Base-by-base conservation (phyloP, 1,284 basidiomycete genomes). In the Pseudozyma hubeiensis region DNA sequence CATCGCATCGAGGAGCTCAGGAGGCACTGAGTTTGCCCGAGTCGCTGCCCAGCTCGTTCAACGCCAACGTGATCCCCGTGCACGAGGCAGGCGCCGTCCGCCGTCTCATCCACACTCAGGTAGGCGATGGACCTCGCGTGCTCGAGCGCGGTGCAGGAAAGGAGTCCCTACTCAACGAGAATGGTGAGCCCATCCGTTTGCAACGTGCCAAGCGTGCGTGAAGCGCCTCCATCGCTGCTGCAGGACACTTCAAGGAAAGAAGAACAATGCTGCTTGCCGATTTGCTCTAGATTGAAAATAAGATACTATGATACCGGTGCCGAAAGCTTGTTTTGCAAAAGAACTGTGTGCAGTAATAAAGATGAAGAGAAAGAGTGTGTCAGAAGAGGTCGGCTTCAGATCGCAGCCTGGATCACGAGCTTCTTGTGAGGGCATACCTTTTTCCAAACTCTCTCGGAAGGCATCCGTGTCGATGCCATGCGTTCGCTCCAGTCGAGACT, bases 61-160 rank as follows among this genome's bases (percentile, higher is more conserved):
- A 81, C 70, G 30, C 46, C 14, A 70, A 73, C 59, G 70, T 83
- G 35, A 80, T 84, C 43, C 81, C 79, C 14, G 79, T 82, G 49
- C 79, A 81, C 54, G 78, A 80, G 50, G 58, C 76, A 3, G 82
- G 81, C 30, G 66, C 79, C 4, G 81, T 84, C 19, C 73, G 82
- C 7, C 62, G 82, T 17, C 64, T 84, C 33, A 83, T 84, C 46
- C 82, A 84, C 71, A 84, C 82, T 9, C 79, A 81, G 50, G 82
- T 84, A 19, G 82, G 82, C 43, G 81, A 81, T 41, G 81, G 82
- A 7, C 82, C 82, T 16, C 77, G 81, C 47, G 62, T 80, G 39
- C 64, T 84, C 24, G 78, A 79, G 64, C 72, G 66, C 13, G 79
- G 74, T 14, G 19, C 46, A 1, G 78, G 76, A 13, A 40, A 53